A percentile compares a stretch with the other conserved stretches of the same genome.
Conservation (phyloP, 192 early-diverging fungal genomes). For the Obelidium mucronatum region DNA sequence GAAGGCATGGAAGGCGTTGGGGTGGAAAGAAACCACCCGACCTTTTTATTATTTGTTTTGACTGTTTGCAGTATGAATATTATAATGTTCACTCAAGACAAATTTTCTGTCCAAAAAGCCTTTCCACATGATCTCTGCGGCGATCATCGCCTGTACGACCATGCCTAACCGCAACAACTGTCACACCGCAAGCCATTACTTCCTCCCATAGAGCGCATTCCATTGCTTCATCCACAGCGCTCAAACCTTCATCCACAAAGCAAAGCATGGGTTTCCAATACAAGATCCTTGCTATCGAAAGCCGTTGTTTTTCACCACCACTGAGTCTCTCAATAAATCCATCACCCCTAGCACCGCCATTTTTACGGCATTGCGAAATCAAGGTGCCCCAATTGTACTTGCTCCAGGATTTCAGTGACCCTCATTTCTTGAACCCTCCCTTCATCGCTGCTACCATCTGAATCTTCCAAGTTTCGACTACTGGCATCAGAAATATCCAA, state of each 20-base stretch:
- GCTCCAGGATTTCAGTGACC: conserved; percentile 75
- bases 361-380: conserved; percentile 40
- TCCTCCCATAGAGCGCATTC: conserved; percentile 18
- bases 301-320: conserved; percentile 54
- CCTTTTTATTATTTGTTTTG: too few species aligned
- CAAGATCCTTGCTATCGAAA: conserved; percentile 55
- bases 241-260: conserved; percentile 51
- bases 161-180: conserved; percentile 23
- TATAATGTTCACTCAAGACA: not conserved
- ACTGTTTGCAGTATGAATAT: too few species aligned
- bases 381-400: conserved; percentile 76
- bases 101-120: conserved; percentile 8
- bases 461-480: too few species aligned
- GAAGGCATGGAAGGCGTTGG: too few species aligned
- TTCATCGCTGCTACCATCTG: too few species aligned
- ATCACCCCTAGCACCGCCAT: not conserved
- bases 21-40: too few species aligned
- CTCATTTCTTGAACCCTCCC: too few species aligned
- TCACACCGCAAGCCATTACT: not conserved
- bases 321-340: conserved; percentile 14
- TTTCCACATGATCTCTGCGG: not conserved
- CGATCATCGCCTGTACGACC: not conserved
- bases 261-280: conserved; percentile 76
- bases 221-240: conserved; percentile 36
- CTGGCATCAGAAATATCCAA: too few species aligned